phyloP scores from a whole-genome alignment of 1,284 basidiomycete species.

The Exobasidium rhododendri region DNA sequence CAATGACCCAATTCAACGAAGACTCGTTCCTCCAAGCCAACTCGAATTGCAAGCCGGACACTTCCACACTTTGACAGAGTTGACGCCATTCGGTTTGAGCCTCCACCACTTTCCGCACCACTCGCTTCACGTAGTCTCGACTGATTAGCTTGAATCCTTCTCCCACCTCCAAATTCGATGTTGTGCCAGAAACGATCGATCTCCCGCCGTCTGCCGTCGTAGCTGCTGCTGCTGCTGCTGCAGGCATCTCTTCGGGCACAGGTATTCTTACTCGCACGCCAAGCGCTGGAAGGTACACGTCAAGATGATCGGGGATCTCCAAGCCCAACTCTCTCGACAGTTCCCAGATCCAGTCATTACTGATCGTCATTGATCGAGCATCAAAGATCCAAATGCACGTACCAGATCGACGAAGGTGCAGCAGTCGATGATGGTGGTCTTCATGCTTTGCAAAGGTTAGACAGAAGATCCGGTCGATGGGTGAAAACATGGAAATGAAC shows the following conservation, averaged over 20 bases:
- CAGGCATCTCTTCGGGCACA: slow-evolving; percentile 60
- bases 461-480: slow-evolving; percentile 74
- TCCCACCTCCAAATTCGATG: slow-evolving; percentile 17
- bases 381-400: slow-evolving; percentile 77
- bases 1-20: slow-evolving; percentile 76
- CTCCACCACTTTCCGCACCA: slow-evolving; percentile 60
- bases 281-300: slow-evolving; percentile 60
- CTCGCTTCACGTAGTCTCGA: slow-evolving; percentile 63
- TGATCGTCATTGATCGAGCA: slow-evolving; percentile 61
- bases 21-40: slow-evolving; percentile 72
- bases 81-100: slow-evolving; percentile 65
- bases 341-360: slow-evolving; percentile 78
- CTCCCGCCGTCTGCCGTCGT: slow-evolving; percentile 11
- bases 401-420: slow-evolving; percentile 60
- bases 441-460: slow-evolving; percentile 61
- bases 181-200: not conserved
- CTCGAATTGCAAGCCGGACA: slow-evolving; percentile 64
- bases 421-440: slow-evolving; percentile 56
- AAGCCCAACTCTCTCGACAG: slow-evolving; percentile 68
- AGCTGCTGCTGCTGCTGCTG: slow-evolving; percentile 22
- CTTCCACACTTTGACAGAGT: slow-evolving; percentile 62
- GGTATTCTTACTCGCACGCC: slow-evolving; percentile 67
- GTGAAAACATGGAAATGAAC: slow-evolving; percentile 72
- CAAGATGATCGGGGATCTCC: slow-evolving; percentile 58
- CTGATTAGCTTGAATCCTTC: slow-evolving; percentile 61